These are phyloP conservation scores for Beta vulgaris DNA, from an alignment of 148 eudicot genomes.

Conservation along the genomic window DNA sequence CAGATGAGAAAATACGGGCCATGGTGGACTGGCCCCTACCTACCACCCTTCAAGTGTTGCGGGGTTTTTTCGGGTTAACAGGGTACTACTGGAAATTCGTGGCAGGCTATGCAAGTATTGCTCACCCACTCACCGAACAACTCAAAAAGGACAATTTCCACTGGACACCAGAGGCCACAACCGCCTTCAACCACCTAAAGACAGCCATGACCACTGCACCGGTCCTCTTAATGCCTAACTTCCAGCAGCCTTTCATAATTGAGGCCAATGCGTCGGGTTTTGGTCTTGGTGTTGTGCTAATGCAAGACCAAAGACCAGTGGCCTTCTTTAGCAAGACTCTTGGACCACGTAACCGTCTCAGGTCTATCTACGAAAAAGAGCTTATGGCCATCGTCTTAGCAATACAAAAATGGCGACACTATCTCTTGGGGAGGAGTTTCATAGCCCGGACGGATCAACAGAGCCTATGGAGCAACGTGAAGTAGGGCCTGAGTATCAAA, in stretches of 20 bases:
- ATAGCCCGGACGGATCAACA: neutral
- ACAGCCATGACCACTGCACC: neutral
- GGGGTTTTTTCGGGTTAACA: neutral
- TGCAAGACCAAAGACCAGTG: neutral
- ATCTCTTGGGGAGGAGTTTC: neutral
- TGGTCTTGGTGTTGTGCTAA: neutral
- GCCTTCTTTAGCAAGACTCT: neutral
- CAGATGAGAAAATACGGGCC: neutral
- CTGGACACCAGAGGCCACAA: neutral
- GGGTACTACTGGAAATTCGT: neutral
- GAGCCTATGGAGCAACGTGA: neutral
- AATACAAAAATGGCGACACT: neutral
- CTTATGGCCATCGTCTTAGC: neutral
- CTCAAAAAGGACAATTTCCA: neutral
- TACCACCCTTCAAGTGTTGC: neutral
- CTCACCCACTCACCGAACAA: neutral
- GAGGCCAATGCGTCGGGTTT: neutral
- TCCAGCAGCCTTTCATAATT: neutral
- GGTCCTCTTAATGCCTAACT: neutral
- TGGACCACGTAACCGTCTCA: neutral
- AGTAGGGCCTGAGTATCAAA: neutral
- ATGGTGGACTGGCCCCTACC: neutral
- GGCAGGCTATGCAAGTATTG: neutral
- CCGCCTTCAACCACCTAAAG: neutral
- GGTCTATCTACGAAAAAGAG: neutral